A percentile compares a stretch with the other conserved stretches of the same genome.
phyloP scores from a whole-genome alignment of 1,139 yeast genomes.

The Candida sp. region DNA sequence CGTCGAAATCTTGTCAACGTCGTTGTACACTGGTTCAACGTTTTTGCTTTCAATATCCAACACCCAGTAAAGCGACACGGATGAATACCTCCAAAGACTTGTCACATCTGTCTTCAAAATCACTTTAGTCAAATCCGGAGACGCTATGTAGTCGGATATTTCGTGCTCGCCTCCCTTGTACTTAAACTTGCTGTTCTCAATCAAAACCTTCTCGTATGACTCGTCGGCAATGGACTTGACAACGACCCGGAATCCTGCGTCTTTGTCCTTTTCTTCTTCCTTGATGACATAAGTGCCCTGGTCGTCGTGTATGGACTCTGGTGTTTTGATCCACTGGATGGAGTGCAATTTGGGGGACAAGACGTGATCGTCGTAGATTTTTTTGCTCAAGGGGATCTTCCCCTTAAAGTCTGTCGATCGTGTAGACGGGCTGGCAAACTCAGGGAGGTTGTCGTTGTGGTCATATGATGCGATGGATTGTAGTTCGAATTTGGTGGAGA shows the following conservation, averaged over 20 bases:
- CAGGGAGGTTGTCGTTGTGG: conserved; percentile 2
- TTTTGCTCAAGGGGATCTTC: conserved; percentile 14
- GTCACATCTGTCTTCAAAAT: conserved; percentile 56
- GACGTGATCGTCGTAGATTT: conserved; percentile 32
- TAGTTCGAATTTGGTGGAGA: conserved; percentile 11
- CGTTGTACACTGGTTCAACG: conserved; percentile 30
- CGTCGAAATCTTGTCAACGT: conserved; percentile 41
- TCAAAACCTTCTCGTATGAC: conserved; percentile 46
- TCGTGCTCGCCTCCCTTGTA: conserved; percentile 42
- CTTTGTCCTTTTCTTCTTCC: conserved; percentile 27
- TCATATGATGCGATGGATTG: conserved; percentile 13
- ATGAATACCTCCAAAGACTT: conserved; percentile 79
- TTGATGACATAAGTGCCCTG: conserved; percentile 59
- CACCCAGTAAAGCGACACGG: conserved; percentile 67
- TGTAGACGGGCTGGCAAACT: conserved; percentile 30
- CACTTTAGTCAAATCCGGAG: conserved; percentile 65
- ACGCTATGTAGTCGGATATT: conserved; percentile 59
- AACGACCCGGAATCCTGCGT: conserved; percentile 32
- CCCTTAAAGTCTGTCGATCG: conserved; percentile 41
- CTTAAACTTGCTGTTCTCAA: conserved; percentile 50
- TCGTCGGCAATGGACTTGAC: conserved; percentile 57
- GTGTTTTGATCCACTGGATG: conserved; percentile 72
- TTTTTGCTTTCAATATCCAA: conserved; percentile 29
- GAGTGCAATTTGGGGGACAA: conserved; percentile 53
- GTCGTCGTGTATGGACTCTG: conserved; percentile 46